Evolutionary conservation across 768 basidiomycete genomes (phyloP).

Genomic region (Lactarius evosmus): DNA sequence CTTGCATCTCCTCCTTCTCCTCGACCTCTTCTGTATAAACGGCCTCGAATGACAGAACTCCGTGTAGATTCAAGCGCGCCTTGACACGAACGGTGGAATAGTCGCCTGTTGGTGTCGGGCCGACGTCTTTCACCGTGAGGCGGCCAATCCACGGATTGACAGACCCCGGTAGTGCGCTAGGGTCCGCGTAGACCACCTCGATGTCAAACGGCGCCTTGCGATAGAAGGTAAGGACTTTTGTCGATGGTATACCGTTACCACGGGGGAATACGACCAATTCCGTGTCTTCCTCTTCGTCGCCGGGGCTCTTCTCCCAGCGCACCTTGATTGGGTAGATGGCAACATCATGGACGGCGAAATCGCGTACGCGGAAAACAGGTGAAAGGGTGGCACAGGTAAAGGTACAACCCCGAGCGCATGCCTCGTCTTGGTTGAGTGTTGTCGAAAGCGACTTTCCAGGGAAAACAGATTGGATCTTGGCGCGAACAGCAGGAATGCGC

Average conservation of each 20-base stretch:
- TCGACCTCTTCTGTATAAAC: constrained; percentile 83
- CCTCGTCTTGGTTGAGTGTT: constrained; percentile 98
- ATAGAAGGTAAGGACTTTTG: constrained; percentile 94
- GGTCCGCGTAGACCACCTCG: constrained; percentile 80
- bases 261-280: constrained; percentile 88
- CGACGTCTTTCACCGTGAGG: constrained; percentile 81
- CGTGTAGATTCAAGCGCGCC: constrained; percentile 82
- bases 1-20: constrained; percentile 70
- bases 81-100: constrained; percentile 85
- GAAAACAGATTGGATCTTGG: constrained; percentile 81
- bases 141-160: constrained; percentile 84
- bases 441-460: constrained; percentile 78
- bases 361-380: constrained; percentile 96
- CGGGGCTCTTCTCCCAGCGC: constrained; percentile 71
- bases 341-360: constrained; percentile 88
- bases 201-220: constrained; percentile 86
- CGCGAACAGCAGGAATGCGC: constrained; percentile 89
- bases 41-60: constrained; percentile 80
- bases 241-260: constrained; percentile 84
- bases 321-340: constrained; percentile 87
- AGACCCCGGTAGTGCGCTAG: constrained; percentile 63
- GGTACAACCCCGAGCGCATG: constrained; percentile 92
- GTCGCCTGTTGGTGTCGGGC: constrained; percentile 64
- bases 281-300: constrained; percentile 84
- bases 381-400: constrained; percentile 97